Base-by-base conservation (phyloP, 1,284 basidiomycete genomes). In the Trichosporon sp. region DNA sequence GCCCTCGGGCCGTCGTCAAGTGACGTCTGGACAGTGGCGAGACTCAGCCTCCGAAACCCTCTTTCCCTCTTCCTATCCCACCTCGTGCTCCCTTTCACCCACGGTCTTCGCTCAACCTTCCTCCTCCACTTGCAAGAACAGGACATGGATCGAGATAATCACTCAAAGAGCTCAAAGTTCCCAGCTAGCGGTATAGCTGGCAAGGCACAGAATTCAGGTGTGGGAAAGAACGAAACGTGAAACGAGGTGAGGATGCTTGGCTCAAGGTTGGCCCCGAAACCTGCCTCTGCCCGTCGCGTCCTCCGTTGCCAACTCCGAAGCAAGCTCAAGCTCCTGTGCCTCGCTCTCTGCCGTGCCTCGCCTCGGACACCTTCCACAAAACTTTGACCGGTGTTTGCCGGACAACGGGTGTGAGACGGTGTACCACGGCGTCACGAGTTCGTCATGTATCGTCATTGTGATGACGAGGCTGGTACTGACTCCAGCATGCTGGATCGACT, bases 211-310 rank as follows among this genome's bases (percentile, higher is more conserved):
- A 37, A 10, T 37, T 5, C 35, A 10, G 35, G 35, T 37, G 35
- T 37, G 35, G 8, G 35, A 37, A 37, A 37, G 35, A 10, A 8
- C 6, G 51, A 54, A 26, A 54, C 51, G 21, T 54, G 51, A 54
- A 54, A 54, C 51, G 51, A 54, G 51, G 51, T 12, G 14, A 46
- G 19, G 51, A 37, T 10, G 35, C 19, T 21, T 54, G 51, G 51
- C 51, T 54, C 51, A 54, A 54, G 51, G 51, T 54, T 54, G 19
- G 19, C 51, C 51, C 51, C 51, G 51, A 54, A 26, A 54, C 51
- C 10, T 54, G 19, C 19, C 51, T n/a, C n/a, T n/a, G n/a, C 4
- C 48, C 48, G 4, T n/a, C n/a, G 4, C 8, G 16, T 7, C 6
- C 48, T 51, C 12, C 8, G 35, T 37, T 16, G 38, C 11, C 10